Base-by-base conservation (phyloP, 2,329 filamentous ascomycete genomes). In the Furcasterigmium sp. region DNA sequence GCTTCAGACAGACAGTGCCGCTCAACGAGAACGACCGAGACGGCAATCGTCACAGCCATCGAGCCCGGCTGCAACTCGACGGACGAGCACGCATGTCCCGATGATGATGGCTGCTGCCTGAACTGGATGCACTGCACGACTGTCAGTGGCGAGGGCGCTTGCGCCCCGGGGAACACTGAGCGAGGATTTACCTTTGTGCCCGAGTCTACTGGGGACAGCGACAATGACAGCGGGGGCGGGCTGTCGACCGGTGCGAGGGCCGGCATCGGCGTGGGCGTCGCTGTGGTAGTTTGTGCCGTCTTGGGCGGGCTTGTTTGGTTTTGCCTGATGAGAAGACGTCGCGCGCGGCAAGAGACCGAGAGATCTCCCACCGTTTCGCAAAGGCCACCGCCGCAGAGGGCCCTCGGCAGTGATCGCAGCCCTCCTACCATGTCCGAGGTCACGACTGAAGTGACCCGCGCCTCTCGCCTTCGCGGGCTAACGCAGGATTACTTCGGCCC, bases 241-340 rank as follows among this genome's bases (percentile, higher is more conserved):
- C 55, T 79, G 6, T 72, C 72, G 2, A 56, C 65, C 1, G 75
- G 72, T 1, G 76, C 75, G 3, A 78, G 73, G 52, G 76, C 73
- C 0, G 78, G 78, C 3, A 73, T 83, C n/a, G 76, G 71, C 6
- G 64, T 74, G 1, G 78, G 75, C 15, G 68, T 74, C 4, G 66
- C 72, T 2, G 55, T 75, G 0, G 72, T 62, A 21, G 65, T 61
- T 2, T 61, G 65, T 4, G 36, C 68, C 6, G 32, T 76, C 13
- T 59, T 76, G 29, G 73, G 65, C 4, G 53, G 53, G 3, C 47
- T 69, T 14, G 63, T 67, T 0, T 81, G 72, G 70, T 62, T 75
- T 45, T 76, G 69, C 45, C 43, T 77, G 21, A 56, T 62, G 23
- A 65, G 63, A 19, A 54, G 64, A 8, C 63, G 68, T n/a, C 55